Evolutionary conservation across 73 alveolate species (phyloP).

Genomic region (Urostyla sp.): DNA sequence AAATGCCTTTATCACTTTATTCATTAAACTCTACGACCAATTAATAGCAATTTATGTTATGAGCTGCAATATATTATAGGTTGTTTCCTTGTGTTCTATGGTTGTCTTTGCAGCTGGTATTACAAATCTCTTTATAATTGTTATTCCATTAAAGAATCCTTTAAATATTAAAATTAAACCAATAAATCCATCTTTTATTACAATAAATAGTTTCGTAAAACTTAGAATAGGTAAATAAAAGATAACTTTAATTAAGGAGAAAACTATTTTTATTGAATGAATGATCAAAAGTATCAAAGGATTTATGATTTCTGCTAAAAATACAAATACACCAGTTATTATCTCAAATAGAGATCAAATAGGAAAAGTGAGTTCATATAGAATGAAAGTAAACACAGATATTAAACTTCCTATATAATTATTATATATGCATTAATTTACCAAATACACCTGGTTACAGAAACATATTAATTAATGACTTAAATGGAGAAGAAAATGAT

Average conservation of each 20-base stretch:
- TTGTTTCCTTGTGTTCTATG: constrained; percentile 12
- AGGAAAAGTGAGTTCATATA: constrained; percentile 7
- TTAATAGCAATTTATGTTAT: not conserved
- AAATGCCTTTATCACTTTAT: constrained; percentile 28
- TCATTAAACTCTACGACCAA: constrained; percentile 40
- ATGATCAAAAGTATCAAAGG: too few species aligned
- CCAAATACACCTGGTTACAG: constrained; percentile 29
- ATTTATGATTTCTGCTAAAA: constrained; percentile 6
- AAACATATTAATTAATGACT: not conserved
- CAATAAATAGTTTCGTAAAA: not conserved
- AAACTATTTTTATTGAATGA: too few species aligned
- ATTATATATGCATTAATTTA: not conserved
- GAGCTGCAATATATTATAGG: constrained; percentile 11
- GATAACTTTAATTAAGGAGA: constrained; percentile 10
- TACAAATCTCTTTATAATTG: constrained; percentile 3
- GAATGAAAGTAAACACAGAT: not conserved
- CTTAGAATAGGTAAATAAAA: constrained; percentile 45
- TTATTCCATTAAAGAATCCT: not conserved
- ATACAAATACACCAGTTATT: not conserved
- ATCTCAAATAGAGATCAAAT: constrained; percentile 1
- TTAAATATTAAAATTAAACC: not conserved
- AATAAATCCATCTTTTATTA: constrained; percentile 3
- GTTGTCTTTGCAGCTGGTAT: constrained; percentile 22
- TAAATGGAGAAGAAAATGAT: constrained; percentile 7
- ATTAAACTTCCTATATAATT: not conserved